These are phyloP conservation scores for Blastocystis sp. DNA, from an alignment of 352 stramenopile genomes.

Conservation along the genomic window DNA sequence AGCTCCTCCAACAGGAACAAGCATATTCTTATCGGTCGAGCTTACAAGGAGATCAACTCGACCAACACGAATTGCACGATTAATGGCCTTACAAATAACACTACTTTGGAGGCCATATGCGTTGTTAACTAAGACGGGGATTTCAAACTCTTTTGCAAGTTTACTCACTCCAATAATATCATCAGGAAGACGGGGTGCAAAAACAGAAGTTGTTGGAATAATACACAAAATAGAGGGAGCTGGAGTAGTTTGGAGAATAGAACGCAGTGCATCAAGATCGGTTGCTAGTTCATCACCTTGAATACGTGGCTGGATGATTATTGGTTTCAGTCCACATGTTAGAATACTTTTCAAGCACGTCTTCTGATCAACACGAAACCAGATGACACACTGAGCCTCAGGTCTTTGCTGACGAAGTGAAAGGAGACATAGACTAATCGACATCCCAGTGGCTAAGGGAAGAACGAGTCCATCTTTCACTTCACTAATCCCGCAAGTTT, in stretches of 20 bases:
- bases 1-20: conserved; percentile 68
- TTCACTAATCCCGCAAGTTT: conserved; percentile 65
- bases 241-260: neutral
- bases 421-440: conserved; percentile 53
- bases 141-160: conserved; percentile 65
- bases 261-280: neutral
- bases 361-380: conserved; percentile 69
- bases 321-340: conserved; percentile 62
- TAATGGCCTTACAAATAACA: conserved; percentile 56
- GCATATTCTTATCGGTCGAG: conserved; percentile 69
- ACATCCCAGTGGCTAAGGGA: conserved; percentile 69
- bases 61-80: conserved; percentile 56
- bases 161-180: conserved; percentile 51
- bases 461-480: conserved; percentile 68
- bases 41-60: conserved; percentile 63
- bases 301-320: conserved; percentile 62
- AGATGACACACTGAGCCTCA: conserved; percentile 68
- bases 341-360: conserved; percentile 69
- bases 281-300: conserved; percentile 67
- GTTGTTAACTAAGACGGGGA: conserved; percentile 68
- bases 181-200: conserved; percentile 67
- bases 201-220: conserved; percentile 67
- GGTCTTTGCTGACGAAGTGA: conserved; percentile 25
- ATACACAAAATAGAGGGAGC: conserved; percentile 67
- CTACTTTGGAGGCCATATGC: conserved; percentile 66